Evolutionary conservation across 257 asterid genomes (phyloP).

Genomic region (Solanum stenotomum): DNA sequence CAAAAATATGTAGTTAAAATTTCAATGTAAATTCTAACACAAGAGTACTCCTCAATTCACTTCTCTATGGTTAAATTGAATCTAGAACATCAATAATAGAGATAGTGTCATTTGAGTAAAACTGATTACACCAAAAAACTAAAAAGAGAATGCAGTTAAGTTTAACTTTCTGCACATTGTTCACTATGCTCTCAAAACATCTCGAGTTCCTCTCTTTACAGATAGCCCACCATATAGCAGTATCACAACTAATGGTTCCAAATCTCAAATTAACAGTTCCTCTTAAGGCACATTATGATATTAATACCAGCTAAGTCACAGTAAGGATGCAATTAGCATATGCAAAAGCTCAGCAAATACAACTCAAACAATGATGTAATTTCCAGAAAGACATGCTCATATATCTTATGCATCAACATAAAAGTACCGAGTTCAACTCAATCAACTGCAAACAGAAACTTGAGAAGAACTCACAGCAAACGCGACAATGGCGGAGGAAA

Average conservation of each 20-base stretch:
- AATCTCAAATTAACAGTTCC: neutral
- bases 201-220: no score
- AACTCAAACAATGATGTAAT: neutral
- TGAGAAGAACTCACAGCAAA: constrained; percentile 66
- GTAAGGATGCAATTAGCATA: neutral
- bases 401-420: neutral
- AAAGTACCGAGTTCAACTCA: neutral
- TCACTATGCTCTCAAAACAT: no score
- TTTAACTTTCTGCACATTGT: no score
- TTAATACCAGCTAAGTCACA: neutral
- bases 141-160: no score
- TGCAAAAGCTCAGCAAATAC: neutral
- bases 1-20: no score
- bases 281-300: neutral
- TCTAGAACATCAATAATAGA: no score
- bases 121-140: no score
- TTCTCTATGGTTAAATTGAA: no score
- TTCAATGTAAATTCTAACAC: no score
- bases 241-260: neutral
- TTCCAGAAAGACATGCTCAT: neutral
- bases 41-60: no score
- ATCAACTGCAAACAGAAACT: neutral
- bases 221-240: no score
- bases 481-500: constrained; percentile 77
- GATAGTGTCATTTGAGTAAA: no score